Evolutionary conservation across 2,329 filamentous ascomycete species (phyloP).

Genomic region (Fusarium sulawesiense): DNA sequence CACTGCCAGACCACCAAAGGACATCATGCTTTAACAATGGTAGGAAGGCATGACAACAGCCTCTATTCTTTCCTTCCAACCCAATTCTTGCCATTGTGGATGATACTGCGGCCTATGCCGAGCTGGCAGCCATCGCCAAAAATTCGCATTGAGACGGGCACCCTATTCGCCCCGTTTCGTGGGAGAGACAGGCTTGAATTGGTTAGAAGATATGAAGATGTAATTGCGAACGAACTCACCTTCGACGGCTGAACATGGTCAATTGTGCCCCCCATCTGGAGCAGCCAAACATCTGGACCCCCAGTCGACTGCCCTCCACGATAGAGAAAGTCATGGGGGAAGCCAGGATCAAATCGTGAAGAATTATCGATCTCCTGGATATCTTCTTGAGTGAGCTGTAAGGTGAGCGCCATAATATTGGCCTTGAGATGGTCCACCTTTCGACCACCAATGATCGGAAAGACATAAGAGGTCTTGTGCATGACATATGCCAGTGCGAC

Average conservation of each 20-base stretch:
- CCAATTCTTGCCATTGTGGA: constrained; percentile 13
- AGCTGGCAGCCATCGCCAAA: constrained; percentile 50
- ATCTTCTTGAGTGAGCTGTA: constrained; percentile 70
- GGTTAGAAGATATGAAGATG: constrained; percentile 1
- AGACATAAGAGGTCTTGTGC: constrained; percentile 77
- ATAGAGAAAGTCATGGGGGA: constrained; percentile 72
- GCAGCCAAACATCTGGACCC: constrained; percentile 57
- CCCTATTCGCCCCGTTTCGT: constrained; percentile 57
- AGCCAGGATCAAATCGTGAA: constrained; percentile 72
- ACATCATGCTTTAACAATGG: not conserved
- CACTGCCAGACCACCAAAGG: not conserved
- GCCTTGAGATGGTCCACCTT: constrained; percentile 75
- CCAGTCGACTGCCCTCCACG: constrained; percentile 52
- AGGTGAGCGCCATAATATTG: constrained; percentile 74
- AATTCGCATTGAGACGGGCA: constrained; percentile 46
- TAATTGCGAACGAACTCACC: constrained; percentile 41
- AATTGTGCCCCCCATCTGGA: constrained; percentile 60
- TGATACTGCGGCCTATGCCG: constrained; percentile 14
- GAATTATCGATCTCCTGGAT: constrained; percentile 74
- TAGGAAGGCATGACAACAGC: constrained; percentile 13
- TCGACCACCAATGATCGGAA: constrained; percentile 77
- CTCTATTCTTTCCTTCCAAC: constrained; percentile 18
- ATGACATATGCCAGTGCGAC: constrained; percentile 78
- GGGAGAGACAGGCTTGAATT: constrained; percentile 54
- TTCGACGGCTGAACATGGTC: constrained; percentile 61